Base-by-base conservation (phyloP, 106 monocot genomes). In the Dendrobium chrysotoxum region DNA sequence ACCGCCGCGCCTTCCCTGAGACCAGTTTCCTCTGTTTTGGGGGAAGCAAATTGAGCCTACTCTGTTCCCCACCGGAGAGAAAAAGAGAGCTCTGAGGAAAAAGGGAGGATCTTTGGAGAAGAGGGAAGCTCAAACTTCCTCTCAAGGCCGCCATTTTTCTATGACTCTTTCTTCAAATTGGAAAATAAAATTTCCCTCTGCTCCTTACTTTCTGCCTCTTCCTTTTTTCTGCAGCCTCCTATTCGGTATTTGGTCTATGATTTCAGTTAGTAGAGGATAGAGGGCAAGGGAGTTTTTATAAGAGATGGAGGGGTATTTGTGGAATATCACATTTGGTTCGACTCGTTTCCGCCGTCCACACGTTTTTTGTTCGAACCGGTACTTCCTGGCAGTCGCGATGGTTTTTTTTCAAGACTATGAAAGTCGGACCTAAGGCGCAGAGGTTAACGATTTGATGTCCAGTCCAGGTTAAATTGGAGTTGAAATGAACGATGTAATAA, bases 331-430 rank as follows among this genome's bases (percentile, higher is more conserved):
- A 17, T 28, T 25, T 5, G n/a, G 72, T 28, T 55, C 13, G 23
- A 45, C 82, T 39, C 65, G 83, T 3, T 44, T 20, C 13, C 30
- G 57, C 57, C 72, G 68, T 78, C 83, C 45, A 76, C 83, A 83
- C 83, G 83, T 78, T 83, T 83, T 72, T 54, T 10, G 31, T 35
- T 25, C 76, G 50, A 28, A 53, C 42, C 4, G 77, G 23, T 2
- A 4, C 54, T 54, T 55, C 78, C 35, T 31, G 39, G 44, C 15
- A 78, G 78, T 28, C 57, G 15, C 18, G 57, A 55, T 38, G 28
- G 76, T 50, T 77, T 2, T 35, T 35, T 35, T 35, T 35, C 35
- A 35, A 35, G 35, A 35, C 35, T 35, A 35, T 35, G 35, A 35
- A 35, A 35, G 35, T 35, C 35, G 35, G 35, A 35, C 35, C 35